A percentile compares a stretch with the other conserved stretches of the same genome.
phyloP scores from a whole-genome alignment of 177 flowering plant species.

The Vitis hybrid region DNA sequence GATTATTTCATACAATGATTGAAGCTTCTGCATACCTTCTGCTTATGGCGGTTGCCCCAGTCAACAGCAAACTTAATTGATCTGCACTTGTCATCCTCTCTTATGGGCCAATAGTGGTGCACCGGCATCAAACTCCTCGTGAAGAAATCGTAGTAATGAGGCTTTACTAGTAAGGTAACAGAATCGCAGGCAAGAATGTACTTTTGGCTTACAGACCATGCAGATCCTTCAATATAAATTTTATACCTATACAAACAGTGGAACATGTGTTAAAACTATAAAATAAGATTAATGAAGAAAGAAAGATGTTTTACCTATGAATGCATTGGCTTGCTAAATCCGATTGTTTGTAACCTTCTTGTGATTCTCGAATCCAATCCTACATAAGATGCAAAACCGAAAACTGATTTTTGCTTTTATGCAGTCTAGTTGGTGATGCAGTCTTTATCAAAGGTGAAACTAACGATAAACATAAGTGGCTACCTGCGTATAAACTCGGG shows the following conservation, averaged over 20 bases:
- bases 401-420: too few relatives aligned
- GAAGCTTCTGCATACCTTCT: conserved; percentile 32
- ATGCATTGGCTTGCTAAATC: conserved; percentile 58
- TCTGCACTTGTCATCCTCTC: conserved; percentile 52
- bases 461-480: too few relatives aligned
- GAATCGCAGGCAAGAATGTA: conserved; percentile 75
- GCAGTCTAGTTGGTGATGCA: too few relatives aligned
- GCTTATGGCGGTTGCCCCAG: conserved; percentile 57
- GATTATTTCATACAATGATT: neutral
- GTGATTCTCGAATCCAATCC: conserved; percentile 56
- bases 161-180: conserved; percentile 51
- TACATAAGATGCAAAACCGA: conserved; percentile 17
- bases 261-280: neutral
- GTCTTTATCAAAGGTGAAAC: too few relatives aligned
- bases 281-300: neutral
- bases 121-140: conserved; percentile 56
- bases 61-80: conserved; percentile 71
- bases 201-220: conserved; percentile 78
- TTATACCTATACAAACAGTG: conserved; percentile 41
- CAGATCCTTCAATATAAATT: conserved; percentile 69
- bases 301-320: conserved; percentile 34
- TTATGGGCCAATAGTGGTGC: conserved; percentile 70
- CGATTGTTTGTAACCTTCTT: conserved; percentile 60
- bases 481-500: conserved; percentile 65
- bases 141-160: conserved; percentile 66